Evolutionary conservation across 257 asterid genomes (phyloP).

Genomic region (Nicotiana undulata): DNA sequence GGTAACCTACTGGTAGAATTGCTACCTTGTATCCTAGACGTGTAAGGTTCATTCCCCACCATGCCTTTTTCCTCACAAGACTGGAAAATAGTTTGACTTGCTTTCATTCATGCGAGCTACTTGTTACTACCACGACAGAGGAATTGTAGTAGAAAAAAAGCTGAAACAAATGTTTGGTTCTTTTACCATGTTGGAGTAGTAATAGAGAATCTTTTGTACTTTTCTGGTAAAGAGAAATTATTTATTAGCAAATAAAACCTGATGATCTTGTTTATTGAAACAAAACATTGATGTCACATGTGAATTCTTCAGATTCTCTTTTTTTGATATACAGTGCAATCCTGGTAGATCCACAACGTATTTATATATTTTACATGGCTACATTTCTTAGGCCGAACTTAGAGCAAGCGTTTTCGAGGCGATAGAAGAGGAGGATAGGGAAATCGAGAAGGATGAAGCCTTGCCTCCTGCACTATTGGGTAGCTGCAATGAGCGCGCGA

Average conservation of each 20-base stretch:
- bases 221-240: background rate
- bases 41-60: background rate
- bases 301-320: background rate
- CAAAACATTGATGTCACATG: background rate
- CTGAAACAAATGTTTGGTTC: background rate
- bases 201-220: background rate
- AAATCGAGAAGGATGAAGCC: constrained; percentile 64
- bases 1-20: background rate
- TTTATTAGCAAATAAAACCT: background rate
- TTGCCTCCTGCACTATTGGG: constrained; percentile 92
- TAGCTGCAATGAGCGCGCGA: constrained; percentile 94
- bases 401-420: constrained; percentile 98
- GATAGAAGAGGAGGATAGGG: constrained; percentile 88
- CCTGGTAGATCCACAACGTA: background rate
- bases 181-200: background rate
- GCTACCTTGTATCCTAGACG: background rate
- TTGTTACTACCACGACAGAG: background rate
- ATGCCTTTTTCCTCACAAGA: background rate
- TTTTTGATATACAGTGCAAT: background rate
- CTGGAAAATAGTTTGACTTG: background rate
- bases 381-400: constrained; percentile 65
- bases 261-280: background rate
- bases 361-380: background rate
- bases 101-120: background rate
- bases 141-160: background rate